Percentiles rank a stretch among this genome's conserved stretches.
These are phyloP conservation scores for Pisolithus thermaeus DNA, from an alignment of 1,284 basidiomycete genomes.

Conservation along the genomic window DNA sequence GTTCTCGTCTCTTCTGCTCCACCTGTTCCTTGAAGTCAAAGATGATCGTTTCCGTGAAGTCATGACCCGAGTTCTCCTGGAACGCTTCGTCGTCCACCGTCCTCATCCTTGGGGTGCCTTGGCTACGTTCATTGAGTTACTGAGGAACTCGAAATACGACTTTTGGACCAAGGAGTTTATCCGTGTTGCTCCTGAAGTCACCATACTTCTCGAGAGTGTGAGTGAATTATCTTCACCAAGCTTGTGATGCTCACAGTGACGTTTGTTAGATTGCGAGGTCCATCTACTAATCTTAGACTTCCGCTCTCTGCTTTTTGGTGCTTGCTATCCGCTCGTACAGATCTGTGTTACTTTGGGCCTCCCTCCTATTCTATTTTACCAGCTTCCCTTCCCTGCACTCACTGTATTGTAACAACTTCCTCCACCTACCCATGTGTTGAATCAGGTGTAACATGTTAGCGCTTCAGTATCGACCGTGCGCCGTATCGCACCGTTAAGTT, in stretches of 20 bases:
- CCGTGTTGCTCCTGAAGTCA: slow-evolving; percentile 75
- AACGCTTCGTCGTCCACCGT: slow-evolving; percentile 88
- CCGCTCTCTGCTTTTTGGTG: slow-evolving; percentile 39
- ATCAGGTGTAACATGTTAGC: slow-evolving; percentile 42
- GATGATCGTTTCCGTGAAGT: slow-evolving; percentile 83
- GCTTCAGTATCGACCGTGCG: slow-evolving; percentile 43
- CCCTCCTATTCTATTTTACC: slow-evolving; percentile 28
- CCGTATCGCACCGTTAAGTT: slow-evolving; percentile 25
- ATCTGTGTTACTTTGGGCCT: slow-evolving; percentile 43
- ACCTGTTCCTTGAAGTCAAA: slow-evolving; percentile 77
- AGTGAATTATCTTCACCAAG: slow-evolving; percentile 26
- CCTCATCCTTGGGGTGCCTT: slow-evolving; percentile 98
- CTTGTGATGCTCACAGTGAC: slow-evolving; percentile 5
- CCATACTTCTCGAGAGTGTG: slow-evolving; percentile 75
- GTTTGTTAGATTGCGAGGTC: slow-evolving; percentile 58
- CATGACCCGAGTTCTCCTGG: slow-evolving; percentile 86
- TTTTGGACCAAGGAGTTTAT: slow-evolving; percentile 85
- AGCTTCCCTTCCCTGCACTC: slow-evolving; percentile 35
- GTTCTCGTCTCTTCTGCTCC: slow-evolving; percentile 86
- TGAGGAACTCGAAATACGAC: slow-evolving; percentile 78
- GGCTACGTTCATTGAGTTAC: slow-evolving; percentile 89
- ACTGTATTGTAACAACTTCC: slow-evolving; percentile 76
- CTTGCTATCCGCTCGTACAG: slow-evolving; percentile 43
- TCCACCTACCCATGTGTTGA: slow-evolving; percentile 52
- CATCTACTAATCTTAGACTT: slow-evolving; percentile 68